phyloP scores from a whole-genome alignment of 2,329 filamentous ascomycete species.

The Penicillium sp. region DNA sequence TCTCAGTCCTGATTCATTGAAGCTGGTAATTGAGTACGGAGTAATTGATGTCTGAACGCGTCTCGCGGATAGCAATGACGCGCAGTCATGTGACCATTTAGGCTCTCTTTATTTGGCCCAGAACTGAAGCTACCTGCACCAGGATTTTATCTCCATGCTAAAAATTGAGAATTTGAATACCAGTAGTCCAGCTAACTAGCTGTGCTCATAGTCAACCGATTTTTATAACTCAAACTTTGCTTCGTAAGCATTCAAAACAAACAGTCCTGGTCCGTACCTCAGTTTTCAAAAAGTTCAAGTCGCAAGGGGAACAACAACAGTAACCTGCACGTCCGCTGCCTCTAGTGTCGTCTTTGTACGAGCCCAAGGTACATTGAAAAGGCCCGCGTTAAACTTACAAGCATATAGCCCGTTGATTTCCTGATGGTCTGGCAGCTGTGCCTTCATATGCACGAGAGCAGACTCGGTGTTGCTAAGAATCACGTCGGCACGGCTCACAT shows the following conservation, averaged over 20 bases:
- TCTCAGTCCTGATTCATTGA: neutral
- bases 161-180: neutral
- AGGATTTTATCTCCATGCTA: neutral
- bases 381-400: slow-evolving; percentile 62
- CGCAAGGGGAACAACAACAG: slow-evolving; percentile 37
- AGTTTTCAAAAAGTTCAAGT: slow-evolving; percentile 6
- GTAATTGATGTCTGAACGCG: neutral
- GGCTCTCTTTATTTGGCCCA: no score
- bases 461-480: slow-evolving; percentile 57
- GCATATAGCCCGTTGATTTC: slow-evolving; percentile 48
- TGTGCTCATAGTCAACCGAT: neutral
- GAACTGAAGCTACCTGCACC: neutral
- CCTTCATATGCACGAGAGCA: slow-evolving; percentile 56
- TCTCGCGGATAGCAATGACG: slow-evolving; percentile 19
- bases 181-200: neutral
- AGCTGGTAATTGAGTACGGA: neutral
- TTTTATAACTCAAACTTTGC: neutral
- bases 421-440: slow-evolving; percentile 40
- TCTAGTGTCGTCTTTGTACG: slow-evolving; percentile 53
- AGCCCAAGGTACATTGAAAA: slow-evolving; percentile 62
- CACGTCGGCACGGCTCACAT: slow-evolving; percentile 37
- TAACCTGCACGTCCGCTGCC: slow-evolving; percentile 40
- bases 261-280: neutral
- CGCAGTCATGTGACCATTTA: slow-evolving; percentile 26
- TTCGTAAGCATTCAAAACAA: neutral